Evolutionary conservation across 305 asterid genomes (phyloP).

Genomic region (Fraxinus sp.): DNA sequence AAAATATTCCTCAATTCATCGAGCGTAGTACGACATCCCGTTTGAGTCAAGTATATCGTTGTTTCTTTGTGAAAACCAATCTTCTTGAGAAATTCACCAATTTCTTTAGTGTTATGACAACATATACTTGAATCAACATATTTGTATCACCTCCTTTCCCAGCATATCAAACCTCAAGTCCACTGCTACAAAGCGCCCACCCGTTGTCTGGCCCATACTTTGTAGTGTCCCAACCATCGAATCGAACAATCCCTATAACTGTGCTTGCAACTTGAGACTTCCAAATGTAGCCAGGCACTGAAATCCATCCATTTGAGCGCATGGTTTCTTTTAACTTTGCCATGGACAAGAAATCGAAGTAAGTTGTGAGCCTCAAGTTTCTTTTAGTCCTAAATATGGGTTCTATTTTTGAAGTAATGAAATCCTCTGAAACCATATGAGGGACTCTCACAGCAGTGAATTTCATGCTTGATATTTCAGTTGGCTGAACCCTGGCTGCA

Average conservation of each 20-base stretch:
- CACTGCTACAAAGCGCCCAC: constrained; percentile 54
- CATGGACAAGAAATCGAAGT: constrained; percentile 34
- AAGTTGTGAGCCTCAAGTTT: constrained; percentile 48
- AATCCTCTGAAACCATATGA: constrained; percentile 29
- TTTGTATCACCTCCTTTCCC: constrained; percentile 20
- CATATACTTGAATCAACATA: constrained; percentile 24
- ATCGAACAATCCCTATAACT: constrained; percentile 30
- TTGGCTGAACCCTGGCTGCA: constrained; percentile 23
- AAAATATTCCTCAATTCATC: constrained; percentile 43
- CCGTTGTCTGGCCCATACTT: constrained; percentile 41
- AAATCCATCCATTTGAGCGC: constrained; percentile 18
- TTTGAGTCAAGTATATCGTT: constrained; percentile 40
- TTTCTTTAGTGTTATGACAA: constrained; percentile 39
- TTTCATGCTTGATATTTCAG: constrained; percentile 26
- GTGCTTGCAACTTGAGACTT: constrained; percentile 36
- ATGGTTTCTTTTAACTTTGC: constrained; percentile 3
- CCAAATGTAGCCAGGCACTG: constrained; percentile 56
- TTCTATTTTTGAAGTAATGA: constrained; percentile 34
- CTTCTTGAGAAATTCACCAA: constrained; percentile 40
- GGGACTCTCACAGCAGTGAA: constrained; percentile 40
- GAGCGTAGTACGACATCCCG: constrained; percentile 48
- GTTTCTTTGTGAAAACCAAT: constrained; percentile 48
- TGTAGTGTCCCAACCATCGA: constrained; percentile 53
- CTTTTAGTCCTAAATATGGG: constrained; percentile 41
- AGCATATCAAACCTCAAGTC: constrained; percentile 40